phyloP scores from a whole-genome alignment of 805 yeast species.

The Candida ficus region DNA sequence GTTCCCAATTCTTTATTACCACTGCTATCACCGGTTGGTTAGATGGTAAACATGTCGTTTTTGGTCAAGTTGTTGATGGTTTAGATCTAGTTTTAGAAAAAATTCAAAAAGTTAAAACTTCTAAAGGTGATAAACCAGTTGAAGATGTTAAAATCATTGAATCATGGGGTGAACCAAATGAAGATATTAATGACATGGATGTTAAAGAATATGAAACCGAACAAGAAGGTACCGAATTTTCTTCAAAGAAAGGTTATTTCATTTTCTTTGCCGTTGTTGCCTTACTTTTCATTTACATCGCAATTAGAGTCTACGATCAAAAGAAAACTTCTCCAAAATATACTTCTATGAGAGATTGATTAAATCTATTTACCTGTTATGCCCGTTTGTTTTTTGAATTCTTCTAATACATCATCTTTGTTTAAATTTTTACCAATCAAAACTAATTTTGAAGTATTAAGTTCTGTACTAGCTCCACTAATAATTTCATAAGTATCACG shows the following conservation, averaged over 20 bases:
- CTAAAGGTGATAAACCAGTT: conserved; percentile 35
- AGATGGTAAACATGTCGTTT: conserved; percentile 65
- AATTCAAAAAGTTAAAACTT: conserved; percentile 53
- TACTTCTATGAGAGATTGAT: conserved; percentile 23
- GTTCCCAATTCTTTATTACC: conserved; percentile 68
- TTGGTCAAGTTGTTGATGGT: conserved; percentile 73
- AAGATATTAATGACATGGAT: conserved; percentile 14
- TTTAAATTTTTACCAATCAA: conserved; percentile 67
- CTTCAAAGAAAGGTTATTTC: conserved; percentile 10
- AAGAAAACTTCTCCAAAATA: conserved; percentile 15
- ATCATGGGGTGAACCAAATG: conserved; percentile 25
- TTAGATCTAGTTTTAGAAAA: conserved; percentile 49
- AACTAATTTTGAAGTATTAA: conserved; percentile 52
- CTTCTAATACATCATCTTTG: conserved; percentile 29
- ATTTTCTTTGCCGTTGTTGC: conserved; percentile 15
- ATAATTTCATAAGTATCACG: conserved; percentile 85
- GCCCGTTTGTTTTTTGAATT: conserved; percentile 24
- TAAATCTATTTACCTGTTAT: conserved; percentile 5
- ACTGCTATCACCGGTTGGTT: conserved; percentile 43
- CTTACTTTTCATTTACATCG: conserved; percentile 18
- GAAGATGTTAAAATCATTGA: conserved; percentile 37
- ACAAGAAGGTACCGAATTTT: conserved; percentile 11
- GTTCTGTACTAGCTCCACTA: conserved; percentile 36
- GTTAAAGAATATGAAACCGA: conserved; percentile 20
- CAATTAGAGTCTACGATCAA: conserved; percentile 7